Evolutionary conservation across 2,329 filamentous ascomycete genomes (phyloP).

Genomic region (Diaporthe citri): DNA sequence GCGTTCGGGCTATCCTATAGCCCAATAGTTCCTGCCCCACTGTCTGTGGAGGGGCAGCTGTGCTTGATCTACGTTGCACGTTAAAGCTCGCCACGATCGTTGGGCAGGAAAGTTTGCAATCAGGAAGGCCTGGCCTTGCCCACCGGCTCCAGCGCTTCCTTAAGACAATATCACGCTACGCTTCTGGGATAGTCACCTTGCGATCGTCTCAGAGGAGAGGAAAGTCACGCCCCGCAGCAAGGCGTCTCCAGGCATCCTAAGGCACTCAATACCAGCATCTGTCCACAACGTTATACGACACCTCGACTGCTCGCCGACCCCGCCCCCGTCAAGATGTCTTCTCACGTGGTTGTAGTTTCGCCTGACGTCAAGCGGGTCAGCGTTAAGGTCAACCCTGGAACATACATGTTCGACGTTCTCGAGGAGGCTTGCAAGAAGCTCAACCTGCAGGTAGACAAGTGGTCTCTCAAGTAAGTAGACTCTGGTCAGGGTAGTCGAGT

Average conservation of each 20-base stretch:
- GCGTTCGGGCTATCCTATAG: background rate
- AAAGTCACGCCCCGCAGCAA: background rate
- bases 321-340: slow-evolving; percentile 74
- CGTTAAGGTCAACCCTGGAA: slow-evolving; percentile 86
- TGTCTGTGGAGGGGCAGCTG: slow-evolving; percentile 11
- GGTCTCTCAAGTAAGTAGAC: slow-evolving; percentile 79
- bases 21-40: slow-evolving; percentile 5
- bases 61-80: slow-evolving; percentile 9
- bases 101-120: background rate
- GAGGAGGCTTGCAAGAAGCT: slow-evolving; percentile 90
- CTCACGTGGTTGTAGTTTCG: slow-evolving; percentile 90
- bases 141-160: too few relatives aligned
- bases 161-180: background rate
- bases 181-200: background rate
- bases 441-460: slow-evolving; percentile 78
- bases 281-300: background rate
- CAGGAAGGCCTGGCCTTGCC: background rate
- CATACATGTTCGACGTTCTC: slow-evolving; percentile 85
- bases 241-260: background rate
- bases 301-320: slow-evolving; percentile 1
- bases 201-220: background rate
- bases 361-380: slow-evolving; percentile 81
- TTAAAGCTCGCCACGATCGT: slow-evolving; percentile 1
- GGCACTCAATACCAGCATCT: background rate
- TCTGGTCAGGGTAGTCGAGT: background rate